Evolutionary conservation across 2,329 filamentous ascomycete species (phyloP).

Genomic region (Cordyceps tenuipes): DNA sequence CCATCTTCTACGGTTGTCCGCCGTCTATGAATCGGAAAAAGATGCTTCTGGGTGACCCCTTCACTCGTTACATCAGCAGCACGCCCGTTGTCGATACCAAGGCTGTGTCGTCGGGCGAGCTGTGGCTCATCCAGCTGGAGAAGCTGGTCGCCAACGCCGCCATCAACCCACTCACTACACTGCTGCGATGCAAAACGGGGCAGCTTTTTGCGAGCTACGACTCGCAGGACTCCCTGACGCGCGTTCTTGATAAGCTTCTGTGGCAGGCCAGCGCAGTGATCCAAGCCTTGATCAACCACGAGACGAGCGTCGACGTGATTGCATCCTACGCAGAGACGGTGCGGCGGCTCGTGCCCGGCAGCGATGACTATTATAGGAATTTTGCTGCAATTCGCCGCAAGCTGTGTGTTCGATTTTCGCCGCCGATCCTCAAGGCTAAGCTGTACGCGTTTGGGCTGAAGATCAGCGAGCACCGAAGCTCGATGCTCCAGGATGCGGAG

Average conservation of each 20-base stretch:
- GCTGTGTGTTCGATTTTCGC: neutral
- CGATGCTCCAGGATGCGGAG: neutral
- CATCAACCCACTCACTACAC: neutral
- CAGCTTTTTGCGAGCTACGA: neutral
- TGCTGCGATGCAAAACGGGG: neutral
- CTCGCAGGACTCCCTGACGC: neutral
- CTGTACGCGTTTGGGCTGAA: neutral
- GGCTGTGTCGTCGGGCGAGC: neutral
- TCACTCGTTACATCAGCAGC: neutral
- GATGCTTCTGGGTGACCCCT: neutral
- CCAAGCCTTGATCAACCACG: neutral
- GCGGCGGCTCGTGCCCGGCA: neutral
- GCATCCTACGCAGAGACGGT: neutral
- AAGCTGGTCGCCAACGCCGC: neutral
- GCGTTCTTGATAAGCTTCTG: neutral
- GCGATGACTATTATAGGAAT: neutral
- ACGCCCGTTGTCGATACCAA: neutral
- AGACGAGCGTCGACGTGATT: neutral
- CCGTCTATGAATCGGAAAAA: neutral
- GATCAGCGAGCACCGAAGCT: neutral
- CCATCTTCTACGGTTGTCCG: neutral
- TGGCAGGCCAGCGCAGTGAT: neutral
- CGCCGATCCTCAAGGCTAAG: neutral
- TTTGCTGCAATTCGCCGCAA: neutral
- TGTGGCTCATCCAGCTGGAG: neutral